Evolutionary conservation across 495 filamentous ascomycete species (phyloP), one percentile per base, ranked within the genome.

Genomic region (Apodospora peruviana): DNA sequence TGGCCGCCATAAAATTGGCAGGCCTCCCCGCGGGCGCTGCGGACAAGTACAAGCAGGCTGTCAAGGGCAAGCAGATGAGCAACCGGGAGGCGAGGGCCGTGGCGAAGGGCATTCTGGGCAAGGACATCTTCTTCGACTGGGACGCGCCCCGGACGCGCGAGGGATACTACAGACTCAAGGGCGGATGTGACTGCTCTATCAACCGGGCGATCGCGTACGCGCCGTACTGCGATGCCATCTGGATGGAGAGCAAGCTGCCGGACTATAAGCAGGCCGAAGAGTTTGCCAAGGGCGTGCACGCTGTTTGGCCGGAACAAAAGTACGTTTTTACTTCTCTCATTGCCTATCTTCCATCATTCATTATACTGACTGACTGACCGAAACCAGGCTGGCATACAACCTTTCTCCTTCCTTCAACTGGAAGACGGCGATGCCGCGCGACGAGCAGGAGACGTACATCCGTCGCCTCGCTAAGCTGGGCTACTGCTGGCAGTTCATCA

Each of bases 401-500:
- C 84, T 98, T 44, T 96, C 90, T 0, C 94, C 94, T 22, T 95
- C 90, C 34, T 98, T 98, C 84, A 97, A 97, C 81, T 98, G 93
- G 93, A 96, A 97, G 76, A 75, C 90, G 38, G 93, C 94, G 63
- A 98, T 98, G 94, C 76, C 87, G 22, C 80, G 85, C 54, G 75
- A 83, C 39, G 94, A 97, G 66, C 94, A 98, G 70, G 88, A 95
- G 71, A 97, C 94, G 18, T 98, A 96, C 73, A 97, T 98, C 74
- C 72, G 83, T 51, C 88, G 91, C 18, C 85, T 98, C 34, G 89
- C 82, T 47, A 67, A 71, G 36, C 82, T 98, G 24, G 93, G 93
- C 40, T 98, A 96, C 80, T 94, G 86, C 78, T 97, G 93, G 93
- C 93, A 98, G 70, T 98, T 98, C 81, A 97, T 98, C 76, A 98